A percentile compares a stretch with the other conserved stretches of the same genome.
These are phyloP conservation scores for Argentina anserina DNA, from an alignment of 306 rosid species.

Conservation along the genomic window DNA sequence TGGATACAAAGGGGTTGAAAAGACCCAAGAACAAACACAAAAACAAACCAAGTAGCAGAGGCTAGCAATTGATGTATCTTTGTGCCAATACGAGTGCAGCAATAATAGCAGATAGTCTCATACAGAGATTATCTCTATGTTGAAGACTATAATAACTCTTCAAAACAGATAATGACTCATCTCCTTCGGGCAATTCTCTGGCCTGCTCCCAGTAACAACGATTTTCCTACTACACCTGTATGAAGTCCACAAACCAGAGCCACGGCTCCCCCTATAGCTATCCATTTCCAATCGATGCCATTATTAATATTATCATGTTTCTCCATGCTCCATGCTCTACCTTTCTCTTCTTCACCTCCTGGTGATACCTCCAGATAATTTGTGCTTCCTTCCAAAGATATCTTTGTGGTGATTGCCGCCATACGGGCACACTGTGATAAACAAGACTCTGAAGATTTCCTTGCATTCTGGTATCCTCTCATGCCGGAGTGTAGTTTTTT, in stretches of 20 bases:
- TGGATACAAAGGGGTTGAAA: too few species aligned
- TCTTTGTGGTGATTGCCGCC: conserved; percentile 74
- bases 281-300: conserved; percentile 93
- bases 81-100: conserved; percentile 1
- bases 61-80: background rate
- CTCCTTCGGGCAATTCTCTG: conserved; percentile 73
- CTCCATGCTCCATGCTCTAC: conserved; percentile 21
- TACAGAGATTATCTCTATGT: conserved; percentile 15
- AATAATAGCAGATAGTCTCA: conserved; percentile 9
- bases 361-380: conserved; percentile 38
- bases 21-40: too few species aligned
- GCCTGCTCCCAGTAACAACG: conserved; percentile 82
- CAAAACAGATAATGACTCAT: background rate
- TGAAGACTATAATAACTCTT: conserved; percentile 26
- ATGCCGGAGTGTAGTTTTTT: conserved; percentile 88
- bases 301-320: conserved; percentile 30
- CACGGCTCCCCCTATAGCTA: conserved; percentile 82
- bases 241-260: conserved; percentile 92
- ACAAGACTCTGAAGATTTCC: conserved; percentile 59
- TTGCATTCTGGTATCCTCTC: conserved; percentile 87
- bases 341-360: conserved; percentile 36
- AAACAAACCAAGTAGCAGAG: too few species aligned
- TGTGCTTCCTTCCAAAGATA: conserved; percentile 39
- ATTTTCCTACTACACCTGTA: conserved; percentile 73
- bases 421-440: conserved; percentile 66